Conservation (phyloP, 192 early-diverging fungal species). For the Entrophospora sp. region DNA sequence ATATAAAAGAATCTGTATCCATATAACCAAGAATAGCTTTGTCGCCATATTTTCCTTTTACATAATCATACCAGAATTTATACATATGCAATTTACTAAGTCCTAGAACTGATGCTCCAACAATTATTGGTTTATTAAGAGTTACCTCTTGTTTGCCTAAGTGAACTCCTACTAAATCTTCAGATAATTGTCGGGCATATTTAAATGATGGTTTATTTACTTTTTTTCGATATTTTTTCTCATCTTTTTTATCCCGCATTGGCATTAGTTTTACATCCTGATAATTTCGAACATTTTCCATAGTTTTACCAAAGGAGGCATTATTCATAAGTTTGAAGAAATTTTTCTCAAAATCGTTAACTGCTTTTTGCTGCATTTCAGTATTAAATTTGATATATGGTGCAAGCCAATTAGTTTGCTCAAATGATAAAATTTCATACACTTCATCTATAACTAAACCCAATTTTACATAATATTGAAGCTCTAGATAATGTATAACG, state of each 20-base stretch:
- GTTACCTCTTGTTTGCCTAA: background rate
- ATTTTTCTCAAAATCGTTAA: background rate
- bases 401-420: background rate
- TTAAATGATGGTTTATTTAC: background rate
- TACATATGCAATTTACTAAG: slow-evolving; percentile 1
- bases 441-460: background rate
- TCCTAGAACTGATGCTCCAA: slow-evolving; percentile 1
- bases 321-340: slow-evolving; percentile 8
- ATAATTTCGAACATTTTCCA: background rate
- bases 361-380: background rate
- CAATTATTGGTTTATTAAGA: slow-evolving; percentile 3
- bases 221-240: background rate
- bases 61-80: slow-evolving; percentile 3
- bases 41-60: slow-evolving; percentile 6
- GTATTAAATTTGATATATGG: slow-evolving; percentile 8
- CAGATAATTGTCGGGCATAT: background rate
- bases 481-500: background rate
- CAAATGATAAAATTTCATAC: background rate
- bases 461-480: slow-evolving; percentile 3
- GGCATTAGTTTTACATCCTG: background rate
- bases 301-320: background rate
- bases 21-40: background rate
- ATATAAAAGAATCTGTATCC: too few relatives aligned
- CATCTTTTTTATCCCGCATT: background rate
- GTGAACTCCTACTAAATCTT: background rate